A percentile compares a stretch with the other conserved stretches of the same genome.
Conservation (phyloP, 2,329 filamentous ascomycete genomes). For the Dactylellina drechsleri region DNA sequence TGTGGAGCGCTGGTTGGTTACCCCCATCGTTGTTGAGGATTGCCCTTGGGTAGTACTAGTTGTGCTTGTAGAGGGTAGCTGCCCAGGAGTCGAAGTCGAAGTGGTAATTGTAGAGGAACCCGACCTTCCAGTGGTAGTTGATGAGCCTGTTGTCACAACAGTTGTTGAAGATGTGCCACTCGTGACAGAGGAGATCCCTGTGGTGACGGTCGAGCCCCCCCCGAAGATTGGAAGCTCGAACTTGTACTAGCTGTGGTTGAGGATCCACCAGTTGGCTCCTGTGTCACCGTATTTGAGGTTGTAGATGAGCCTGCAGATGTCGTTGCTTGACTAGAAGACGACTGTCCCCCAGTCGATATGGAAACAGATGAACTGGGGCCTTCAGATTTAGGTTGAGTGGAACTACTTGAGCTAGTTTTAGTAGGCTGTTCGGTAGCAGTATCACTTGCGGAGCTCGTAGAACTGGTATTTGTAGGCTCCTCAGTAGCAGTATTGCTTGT, state of each 20-base stretch:
- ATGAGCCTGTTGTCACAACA: not conserved
- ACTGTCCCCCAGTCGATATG: not conserved
- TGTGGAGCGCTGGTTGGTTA: too few relatives aligned
- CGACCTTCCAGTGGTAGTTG: not conserved
- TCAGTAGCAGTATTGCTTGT: not conserved
- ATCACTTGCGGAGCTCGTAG: not conserved
- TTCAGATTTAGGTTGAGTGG: not conserved
- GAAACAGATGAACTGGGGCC: not conserved
- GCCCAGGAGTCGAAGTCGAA: not conserved
- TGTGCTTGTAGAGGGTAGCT: not conserved
- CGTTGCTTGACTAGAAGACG: too few relatives aligned
- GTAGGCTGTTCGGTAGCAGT: not conserved
- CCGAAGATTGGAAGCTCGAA: not conserved
- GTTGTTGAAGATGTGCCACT: not conserved
- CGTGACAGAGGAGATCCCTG: not conserved
- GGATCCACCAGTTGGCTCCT: not conserved
- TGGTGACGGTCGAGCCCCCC: not conserved
- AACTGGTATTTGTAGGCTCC: not conserved
- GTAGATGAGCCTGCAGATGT: too few relatives aligned
- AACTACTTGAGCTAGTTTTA: not conserved
- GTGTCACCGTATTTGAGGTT: too few relatives aligned
- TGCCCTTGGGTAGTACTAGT: not conserved
- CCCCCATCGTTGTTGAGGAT: not conserved
- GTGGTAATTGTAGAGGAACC: not conserved
- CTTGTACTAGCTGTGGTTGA: not conserved